A percentile compares a stretch with the other conserved stretches of the same genome.
phyloP scores from a whole-genome alignment of 2,329 filamentous ascomycete species.

The Fusarium sp. region DNA sequence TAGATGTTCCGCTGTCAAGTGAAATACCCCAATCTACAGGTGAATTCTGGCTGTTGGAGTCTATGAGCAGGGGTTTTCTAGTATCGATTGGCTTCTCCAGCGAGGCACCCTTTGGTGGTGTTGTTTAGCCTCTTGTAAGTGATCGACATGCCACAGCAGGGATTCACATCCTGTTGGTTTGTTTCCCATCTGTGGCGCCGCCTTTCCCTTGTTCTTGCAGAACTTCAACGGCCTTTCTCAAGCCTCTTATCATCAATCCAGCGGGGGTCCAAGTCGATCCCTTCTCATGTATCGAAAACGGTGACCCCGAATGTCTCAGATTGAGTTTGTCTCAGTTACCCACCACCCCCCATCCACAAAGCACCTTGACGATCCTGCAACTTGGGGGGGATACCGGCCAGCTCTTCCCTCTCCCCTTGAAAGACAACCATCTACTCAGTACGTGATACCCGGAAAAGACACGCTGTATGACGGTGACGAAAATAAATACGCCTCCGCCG shows the following conservation, averaged over 20 bases:
- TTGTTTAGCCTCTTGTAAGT: not conserved
- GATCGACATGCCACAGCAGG: not conserved
- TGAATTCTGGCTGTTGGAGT: not conserved
- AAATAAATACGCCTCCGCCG: constrained; percentile 40
- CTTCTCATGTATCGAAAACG: constrained; percentile 23
- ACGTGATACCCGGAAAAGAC: constrained; percentile 28
- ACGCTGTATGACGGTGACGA: constrained; percentile 40
- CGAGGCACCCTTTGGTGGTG: not conserved
- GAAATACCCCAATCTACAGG: not conserved
- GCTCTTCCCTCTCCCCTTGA: not conserved
- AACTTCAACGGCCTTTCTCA: not conserved
- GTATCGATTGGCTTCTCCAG: not conserved
- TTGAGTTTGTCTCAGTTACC: constrained; percentile 37
- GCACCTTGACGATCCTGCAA: constrained; percentile 39
- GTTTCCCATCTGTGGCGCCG: not conserved
- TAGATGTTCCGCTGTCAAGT: not conserved
- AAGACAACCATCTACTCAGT: not conserved
- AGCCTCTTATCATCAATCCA: not conserved
- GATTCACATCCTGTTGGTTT: not conserved
- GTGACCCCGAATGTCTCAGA: constrained; percentile 35
- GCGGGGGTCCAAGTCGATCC: constrained; percentile 9
- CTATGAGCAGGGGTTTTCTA: not conserved
- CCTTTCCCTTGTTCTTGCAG: not conserved
- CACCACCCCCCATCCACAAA: not conserved
- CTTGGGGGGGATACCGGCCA: not conserved